These are phyloP conservation scores for Alternaria tenuissima DNA, from an alignment of 2,329 filamentous ascomycete genomes.

Conservation along the genomic window DNA sequence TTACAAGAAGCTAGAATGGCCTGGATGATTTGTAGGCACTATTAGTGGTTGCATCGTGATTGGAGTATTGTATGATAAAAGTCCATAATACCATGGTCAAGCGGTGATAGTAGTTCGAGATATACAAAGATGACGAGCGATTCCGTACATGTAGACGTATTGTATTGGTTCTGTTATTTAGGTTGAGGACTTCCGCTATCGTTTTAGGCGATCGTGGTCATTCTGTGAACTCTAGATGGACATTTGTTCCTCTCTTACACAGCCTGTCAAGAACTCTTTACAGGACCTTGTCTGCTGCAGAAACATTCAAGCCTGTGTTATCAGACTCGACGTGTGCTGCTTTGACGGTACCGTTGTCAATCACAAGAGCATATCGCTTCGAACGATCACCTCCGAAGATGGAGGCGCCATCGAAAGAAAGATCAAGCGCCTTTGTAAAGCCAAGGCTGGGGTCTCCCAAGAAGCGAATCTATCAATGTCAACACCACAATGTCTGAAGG, in stretches of 20 bases:
- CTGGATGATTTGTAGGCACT: not conserved
- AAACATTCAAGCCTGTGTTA: conserved; percentile 77
- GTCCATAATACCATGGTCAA: not conserved
- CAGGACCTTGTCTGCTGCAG: conserved; percentile 45
- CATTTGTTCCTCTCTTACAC: not conserved
- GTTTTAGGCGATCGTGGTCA: not conserved
- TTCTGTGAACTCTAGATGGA: not conserved
- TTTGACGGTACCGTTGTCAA: conserved; percentile 86
- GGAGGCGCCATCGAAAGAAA: conserved; percentile 79
- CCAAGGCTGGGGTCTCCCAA: conserved; percentile 80
- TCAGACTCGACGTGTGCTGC: conserved; percentile 85
- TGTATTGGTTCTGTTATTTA: not conserved
- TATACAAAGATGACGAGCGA: not conserved
- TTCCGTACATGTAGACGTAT: not conserved
- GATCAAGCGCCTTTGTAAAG: conserved; percentile 84
- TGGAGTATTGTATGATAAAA: not conserved
- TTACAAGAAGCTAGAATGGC: not conserved
- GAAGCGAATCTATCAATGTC: conserved; percentile 77
- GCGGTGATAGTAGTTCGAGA: not conserved
- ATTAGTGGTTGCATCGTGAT: not conserved
- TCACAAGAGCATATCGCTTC: conserved; percentile 86
- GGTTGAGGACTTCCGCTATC: not conserved
- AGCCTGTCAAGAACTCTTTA: conserved; percentile 7
- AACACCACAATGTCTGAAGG: conserved; percentile 6
- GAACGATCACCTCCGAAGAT: conserved; percentile 84